phyloP scores from a whole-genome alignment of 495 filamentous ascomycete species.

The Aspergillus diversus region DNA sequence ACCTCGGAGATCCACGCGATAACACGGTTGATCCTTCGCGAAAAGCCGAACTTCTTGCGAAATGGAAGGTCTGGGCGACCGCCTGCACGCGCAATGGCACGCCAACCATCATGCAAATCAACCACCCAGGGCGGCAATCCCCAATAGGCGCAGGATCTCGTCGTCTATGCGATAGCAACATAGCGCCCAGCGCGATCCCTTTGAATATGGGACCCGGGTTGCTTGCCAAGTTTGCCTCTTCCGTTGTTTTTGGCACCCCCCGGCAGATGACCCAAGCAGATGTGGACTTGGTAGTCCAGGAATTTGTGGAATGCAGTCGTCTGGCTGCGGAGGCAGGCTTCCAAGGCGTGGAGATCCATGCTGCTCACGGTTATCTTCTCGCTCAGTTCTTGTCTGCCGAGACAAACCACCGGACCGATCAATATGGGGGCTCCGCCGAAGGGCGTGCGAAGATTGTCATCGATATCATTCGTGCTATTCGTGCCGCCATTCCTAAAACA shows the following conservation, averaged over 20 bases:
- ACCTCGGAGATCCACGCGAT: not conserved
- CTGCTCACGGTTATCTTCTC: slow-evolving; percentile 15
- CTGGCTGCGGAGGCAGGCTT: not conserved
- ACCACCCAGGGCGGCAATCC: slow-evolving; percentile 3
- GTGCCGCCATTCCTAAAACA: not conserved
- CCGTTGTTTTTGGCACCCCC: not conserved
- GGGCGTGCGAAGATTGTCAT: slow-evolving; percentile 32
- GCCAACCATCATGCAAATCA: not conserved
- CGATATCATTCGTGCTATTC: not conserved
- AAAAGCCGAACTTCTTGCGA: no score
- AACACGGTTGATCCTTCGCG: not conserved
- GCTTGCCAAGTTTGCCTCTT: not conserved
- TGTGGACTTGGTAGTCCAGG: not conserved
- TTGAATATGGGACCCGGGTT: not conserved
- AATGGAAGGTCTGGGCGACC: not conserved
- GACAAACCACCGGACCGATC: slow-evolving; percentile 26
- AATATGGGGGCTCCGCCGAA: slow-evolving; percentile 34
- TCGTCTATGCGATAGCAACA: not conserved
- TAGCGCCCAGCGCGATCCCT: not conserved
- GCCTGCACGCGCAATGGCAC: not conserved
- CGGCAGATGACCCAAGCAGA: slow-evolving; percentile 2
- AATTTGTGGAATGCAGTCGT: slow-evolving; percentile 4
- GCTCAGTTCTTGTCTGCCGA: slow-evolving; percentile 13
- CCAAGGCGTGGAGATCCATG: slow-evolving; percentile 20
- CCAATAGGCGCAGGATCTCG: not conserved